These are phyloP conservation scores for Capronia epimyces DNA, from an alignment of 2,329 filamentous ascomycete species.

Conservation along the genomic window DNA sequence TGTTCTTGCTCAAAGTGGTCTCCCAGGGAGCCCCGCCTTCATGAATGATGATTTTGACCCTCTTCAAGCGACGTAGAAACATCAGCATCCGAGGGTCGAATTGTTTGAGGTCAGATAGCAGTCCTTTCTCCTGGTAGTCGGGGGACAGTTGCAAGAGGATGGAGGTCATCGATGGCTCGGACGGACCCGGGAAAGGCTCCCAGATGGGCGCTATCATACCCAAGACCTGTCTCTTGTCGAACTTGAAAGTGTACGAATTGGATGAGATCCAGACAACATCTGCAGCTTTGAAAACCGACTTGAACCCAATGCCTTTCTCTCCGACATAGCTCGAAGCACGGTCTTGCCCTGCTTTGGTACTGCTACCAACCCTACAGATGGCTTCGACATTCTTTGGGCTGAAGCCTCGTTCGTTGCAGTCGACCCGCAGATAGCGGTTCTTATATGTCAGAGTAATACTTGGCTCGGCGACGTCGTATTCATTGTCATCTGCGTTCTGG, in stretches of 20 bases:
- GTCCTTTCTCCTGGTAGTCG: background rate
- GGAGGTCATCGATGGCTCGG: background rate
- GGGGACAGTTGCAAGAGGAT: constrained; percentile 8
- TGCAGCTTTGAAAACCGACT: constrained; percentile 36
- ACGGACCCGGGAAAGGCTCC: constrained; percentile 2
- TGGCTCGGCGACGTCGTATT: constrained; percentile 26
- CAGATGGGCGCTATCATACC: constrained; percentile 12
- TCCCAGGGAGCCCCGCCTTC: background rate
- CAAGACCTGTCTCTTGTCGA: constrained; percentile 15
- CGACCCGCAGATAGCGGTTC: constrained; percentile 3
- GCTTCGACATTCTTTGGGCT: constrained; percentile 34
- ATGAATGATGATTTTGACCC: constrained; percentile 5
- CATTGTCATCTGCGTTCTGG: constrained; percentile 43
- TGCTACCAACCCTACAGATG: constrained; percentile 36
- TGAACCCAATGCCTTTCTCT: constrained; percentile 36
- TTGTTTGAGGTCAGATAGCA: constrained; percentile 1
- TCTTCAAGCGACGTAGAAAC: constrained; percentile 9
- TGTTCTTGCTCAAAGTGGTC: constrained; percentile 4
- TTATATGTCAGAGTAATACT: constrained; percentile 6
- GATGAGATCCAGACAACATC: constrained; percentile 11
- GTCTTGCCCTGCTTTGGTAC: constrained; percentile 34
- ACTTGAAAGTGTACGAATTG: constrained; percentile 23
- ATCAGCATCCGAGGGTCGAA: constrained; percentile 10
- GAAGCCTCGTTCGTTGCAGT: constrained; percentile 41
- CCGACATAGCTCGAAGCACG: constrained; percentile 28